phyloP scores from a whole-genome alignment of 371 early-diverging fungal genomes.

The Syncephalis plumigaleata region DNA sequence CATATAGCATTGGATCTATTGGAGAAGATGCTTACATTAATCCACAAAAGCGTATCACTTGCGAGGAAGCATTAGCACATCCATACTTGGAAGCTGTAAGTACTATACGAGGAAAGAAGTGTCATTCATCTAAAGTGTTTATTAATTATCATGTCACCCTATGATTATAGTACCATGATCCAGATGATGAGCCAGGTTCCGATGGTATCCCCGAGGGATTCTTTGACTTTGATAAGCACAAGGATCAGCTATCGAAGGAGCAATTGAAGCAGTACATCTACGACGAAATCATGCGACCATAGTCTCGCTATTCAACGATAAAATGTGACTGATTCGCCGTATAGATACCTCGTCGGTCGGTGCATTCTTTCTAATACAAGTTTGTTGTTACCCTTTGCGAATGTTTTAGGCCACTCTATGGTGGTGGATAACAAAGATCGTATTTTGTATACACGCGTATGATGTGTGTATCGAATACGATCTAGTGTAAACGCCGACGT shows the following conservation, averaged over 20 bases:
- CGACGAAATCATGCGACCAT: slow-evolving; percentile 9
- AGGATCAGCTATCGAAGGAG: slow-evolving; percentile 67
- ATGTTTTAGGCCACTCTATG: too few relatives aligned
- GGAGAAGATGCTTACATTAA: slow-evolving; percentile 81
- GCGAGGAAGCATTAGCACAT: slow-evolving; percentile 80
- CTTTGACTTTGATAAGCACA: slow-evolving; percentile 78
- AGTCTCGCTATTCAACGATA: too few relatives aligned
- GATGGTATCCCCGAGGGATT: slow-evolving; percentile 46
- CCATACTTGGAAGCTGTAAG: slow-evolving; percentile 65
- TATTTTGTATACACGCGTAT: too few relatives aligned
- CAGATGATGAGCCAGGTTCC: slow-evolving; percentile 36
- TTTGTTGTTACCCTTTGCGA: too few relatives aligned
- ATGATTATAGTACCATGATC: slow-evolving; percentile 50
- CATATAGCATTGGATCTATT: slow-evolving; percentile 68
- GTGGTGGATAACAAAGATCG: too few relatives aligned
- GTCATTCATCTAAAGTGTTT: not conserved
- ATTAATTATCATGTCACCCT: not conserved
- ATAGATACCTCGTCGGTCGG: too few relatives aligned
- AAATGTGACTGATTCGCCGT: too few relatives aligned
- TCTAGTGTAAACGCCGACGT: too few relatives aligned
- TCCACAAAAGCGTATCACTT: slow-evolving; percentile 84
- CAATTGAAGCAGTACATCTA: slow-evolving; percentile 44
- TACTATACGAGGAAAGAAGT: slow-evolving; percentile 3
- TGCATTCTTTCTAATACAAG: too few relatives aligned
- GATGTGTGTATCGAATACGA: too few relatives aligned